Conservation (phyloP, 1,284 basidiomycete species). For the Austroboletus rostrupii region DNA sequence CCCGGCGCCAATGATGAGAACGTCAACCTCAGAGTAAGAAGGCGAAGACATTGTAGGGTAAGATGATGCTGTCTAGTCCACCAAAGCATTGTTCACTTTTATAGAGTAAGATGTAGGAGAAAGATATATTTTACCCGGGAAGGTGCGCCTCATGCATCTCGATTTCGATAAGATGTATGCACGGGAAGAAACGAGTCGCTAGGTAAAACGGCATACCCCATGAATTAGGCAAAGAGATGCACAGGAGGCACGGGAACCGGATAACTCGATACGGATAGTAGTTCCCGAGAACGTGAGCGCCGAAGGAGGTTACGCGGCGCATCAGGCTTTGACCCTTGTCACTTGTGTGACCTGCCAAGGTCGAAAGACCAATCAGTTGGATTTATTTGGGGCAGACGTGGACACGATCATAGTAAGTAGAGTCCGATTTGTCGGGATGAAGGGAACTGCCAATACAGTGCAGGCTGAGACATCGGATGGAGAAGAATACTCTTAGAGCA, state of each 20-base stretch:
- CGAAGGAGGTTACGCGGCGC: neutral
- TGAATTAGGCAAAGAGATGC: neutral
- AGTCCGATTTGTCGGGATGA: no score
- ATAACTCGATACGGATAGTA: neutral
- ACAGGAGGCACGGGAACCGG: neutral
- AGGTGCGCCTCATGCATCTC: neutral
- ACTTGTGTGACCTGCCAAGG: neutral
- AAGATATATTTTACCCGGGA: neutral
- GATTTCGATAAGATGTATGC: neutral
- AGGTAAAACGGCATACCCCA: neutral
- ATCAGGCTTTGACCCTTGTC: neutral
- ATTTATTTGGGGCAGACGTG: neutral
- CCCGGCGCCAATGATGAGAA: conserved; percentile 54
- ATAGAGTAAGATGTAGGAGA: neutral
- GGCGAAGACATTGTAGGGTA: neutral
- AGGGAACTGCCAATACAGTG: neutral
- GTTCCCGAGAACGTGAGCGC: conserved; percentile 3
- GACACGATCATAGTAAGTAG: neutral
- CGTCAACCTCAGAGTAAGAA: conserved; percentile 38
- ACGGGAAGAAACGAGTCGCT: neutral
- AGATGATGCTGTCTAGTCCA: neutral
- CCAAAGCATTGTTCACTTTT: neutral
- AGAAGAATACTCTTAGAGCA: neutral
- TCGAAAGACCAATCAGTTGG: neutral
- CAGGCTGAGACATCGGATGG: neutral